phyloP scores from a whole-genome alignment of 2,329 filamentous ascomycete genomes.

The Ceratocystiopsis brevicomis region DNA sequence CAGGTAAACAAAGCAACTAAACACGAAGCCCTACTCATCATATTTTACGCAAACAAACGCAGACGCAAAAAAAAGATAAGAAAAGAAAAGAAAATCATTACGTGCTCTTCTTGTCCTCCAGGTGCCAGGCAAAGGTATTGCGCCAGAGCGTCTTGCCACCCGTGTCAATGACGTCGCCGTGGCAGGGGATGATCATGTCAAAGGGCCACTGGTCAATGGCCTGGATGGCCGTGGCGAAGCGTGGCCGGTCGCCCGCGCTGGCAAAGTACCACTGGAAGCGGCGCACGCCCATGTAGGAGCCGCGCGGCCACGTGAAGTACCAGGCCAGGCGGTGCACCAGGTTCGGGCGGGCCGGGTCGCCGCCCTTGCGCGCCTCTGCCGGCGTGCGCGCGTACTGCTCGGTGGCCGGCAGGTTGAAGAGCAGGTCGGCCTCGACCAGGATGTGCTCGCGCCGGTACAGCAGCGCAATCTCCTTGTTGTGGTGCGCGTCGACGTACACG shows the following conservation, averaged over 20 bases:
- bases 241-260: conserved; percentile 37
- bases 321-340: conserved; percentile 25
- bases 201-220: conserved; percentile 71
- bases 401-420: conserved; percentile 76
- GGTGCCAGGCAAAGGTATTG: conserved; percentile 70
- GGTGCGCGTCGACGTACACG: conserved; percentile 64
- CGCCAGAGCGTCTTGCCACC: conserved; percentile 55
- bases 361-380: conserved; percentile 13
- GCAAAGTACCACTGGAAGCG: conserved; percentile 65
- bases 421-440: conserved; percentile 71
- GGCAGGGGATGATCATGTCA: conserved; percentile 69
- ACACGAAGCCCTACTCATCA: no score
- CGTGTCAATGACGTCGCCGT: conserved; percentile 71
- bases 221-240: conserved; percentile 50
- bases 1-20: accelerated
- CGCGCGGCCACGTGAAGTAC: conserved; percentile 32
- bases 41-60: no score
- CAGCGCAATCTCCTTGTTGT: conserved; percentile 78
- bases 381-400: conserved; percentile 59
- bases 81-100: no score
- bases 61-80: no score
- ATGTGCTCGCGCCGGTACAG: conserved; percentile 60
- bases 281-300: conserved; percentile 30
- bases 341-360: conserved; percentile 21
- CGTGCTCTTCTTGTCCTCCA: conserved; percentile 17